These are phyloP conservation scores for Chlamydomonas incerta DNA, from an alignment of 139 green algal genomes.

Conservation along the genomic window DNA sequence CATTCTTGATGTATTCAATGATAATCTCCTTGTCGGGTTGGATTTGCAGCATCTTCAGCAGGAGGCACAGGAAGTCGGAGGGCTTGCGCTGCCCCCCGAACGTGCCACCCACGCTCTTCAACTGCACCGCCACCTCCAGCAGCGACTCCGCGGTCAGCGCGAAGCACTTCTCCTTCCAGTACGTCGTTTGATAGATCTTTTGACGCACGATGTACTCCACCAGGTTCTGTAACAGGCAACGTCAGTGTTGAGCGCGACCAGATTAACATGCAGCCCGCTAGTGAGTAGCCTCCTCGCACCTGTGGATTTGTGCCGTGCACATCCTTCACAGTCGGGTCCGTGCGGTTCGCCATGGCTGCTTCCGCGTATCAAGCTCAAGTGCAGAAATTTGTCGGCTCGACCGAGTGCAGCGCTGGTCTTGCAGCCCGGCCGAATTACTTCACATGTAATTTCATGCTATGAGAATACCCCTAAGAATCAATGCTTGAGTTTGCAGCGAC, in stretches of 20 bases:
- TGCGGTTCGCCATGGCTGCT: conserved; percentile 89
- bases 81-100: conserved; percentile 88
- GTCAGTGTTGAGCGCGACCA: background rate
- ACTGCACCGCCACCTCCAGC: conserved; percentile 95
- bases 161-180: conserved; percentile 99
- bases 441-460: too few relatives aligned
- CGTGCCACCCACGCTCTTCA: conserved; percentile 88
- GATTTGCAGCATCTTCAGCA: conserved; percentile 98
- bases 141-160: conserved; percentile 92
- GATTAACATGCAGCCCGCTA: background rate
- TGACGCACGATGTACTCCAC: conserved; percentile 92
- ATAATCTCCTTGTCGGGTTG: conserved; percentile 98
- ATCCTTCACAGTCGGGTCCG: conserved; percentile 73
- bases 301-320: conserved; percentile 96
- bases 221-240: conserved; percentile 79
- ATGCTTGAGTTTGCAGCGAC: too few relatives aligned
- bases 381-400: background rate
- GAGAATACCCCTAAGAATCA: too few relatives aligned
- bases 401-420: too few relatives aligned
- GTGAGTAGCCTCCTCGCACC: conserved; percentile 50
- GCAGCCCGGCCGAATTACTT: too few relatives aligned
- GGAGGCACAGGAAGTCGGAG: conserved; percentile 94
- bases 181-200: conserved; percentile 94
- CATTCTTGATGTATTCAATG: conserved; percentile 98
- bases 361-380: background rate